These are phyloP conservation scores for Trypanosoma melophagium DNA, from an alignment of 208 protist species.

Conservation along the genomic window DNA sequence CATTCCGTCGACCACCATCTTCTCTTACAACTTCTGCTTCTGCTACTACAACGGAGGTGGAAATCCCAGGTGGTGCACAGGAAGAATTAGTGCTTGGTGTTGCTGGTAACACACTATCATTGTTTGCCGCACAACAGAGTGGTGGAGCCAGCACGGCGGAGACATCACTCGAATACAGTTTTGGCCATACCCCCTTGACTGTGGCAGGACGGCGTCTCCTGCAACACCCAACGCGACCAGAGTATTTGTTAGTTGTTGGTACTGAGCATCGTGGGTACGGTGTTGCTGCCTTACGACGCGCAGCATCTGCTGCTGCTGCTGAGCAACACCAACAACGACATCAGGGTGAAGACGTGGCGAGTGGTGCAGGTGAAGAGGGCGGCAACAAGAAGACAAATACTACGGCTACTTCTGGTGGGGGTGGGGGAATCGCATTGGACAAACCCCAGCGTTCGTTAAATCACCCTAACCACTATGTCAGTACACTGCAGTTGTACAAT, in stretches of 20 bases:
- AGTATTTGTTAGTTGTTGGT: slow-evolving; percentile 54
- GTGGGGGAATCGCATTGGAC: slow-evolving; percentile 37
- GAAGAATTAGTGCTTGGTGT: slow-evolving; percentile 70
- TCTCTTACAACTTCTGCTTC: slow-evolving; percentile 4
- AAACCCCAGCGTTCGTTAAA: slow-evolving; percentile 57
- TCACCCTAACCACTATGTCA: slow-evolving; percentile 57
- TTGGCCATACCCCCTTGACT: slow-evolving; percentile 51
- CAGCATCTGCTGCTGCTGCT: slow-evolving; percentile 35
- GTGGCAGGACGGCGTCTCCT: slow-evolving; percentile 63
- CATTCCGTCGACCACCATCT: slow-evolving; percentile 48
- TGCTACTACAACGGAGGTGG: neutral
- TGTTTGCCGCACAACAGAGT: slow-evolving; percentile 57
- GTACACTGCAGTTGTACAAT: slow-evolving; percentile 79
- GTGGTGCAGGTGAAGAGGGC: neutral
- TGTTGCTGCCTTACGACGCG: slow-evolving; percentile 29
- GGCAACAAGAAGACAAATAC: slow-evolving; percentile 21
- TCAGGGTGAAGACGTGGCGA: slow-evolving; percentile 9
- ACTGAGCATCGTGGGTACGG: slow-evolving; percentile 73
- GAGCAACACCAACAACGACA: neutral
- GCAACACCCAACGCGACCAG: slow-evolving; percentile 67
- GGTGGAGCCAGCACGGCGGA: slow-evolving; percentile 25
- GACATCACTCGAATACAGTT: slow-evolving; percentile 67
- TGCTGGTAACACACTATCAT: slow-evolving; percentile 50
- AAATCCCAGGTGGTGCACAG: slow-evolving; percentile 15
- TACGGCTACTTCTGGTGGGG: neutral